Evolutionary conservation across 371 early-diverging fungal genomes (phyloP), one percentile per base, ranked within the genome.

Genomic region (Syncephalastrum racemosum): DNA sequence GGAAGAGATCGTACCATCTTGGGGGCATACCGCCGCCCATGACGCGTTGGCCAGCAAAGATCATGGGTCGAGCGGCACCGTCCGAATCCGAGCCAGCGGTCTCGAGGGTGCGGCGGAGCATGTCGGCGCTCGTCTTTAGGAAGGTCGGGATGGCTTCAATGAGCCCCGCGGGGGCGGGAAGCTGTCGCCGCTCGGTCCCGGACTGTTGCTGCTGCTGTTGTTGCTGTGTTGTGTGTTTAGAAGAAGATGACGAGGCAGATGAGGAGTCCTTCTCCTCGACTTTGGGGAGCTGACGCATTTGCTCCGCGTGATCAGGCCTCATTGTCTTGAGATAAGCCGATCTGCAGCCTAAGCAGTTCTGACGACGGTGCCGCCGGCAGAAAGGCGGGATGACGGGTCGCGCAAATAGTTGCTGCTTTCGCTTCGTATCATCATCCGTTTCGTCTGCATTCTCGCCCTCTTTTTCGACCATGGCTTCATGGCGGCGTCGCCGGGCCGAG

Each of bases 141-240:
- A 84, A 84, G 0, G 81, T 71, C 0, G 85, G 83, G 31, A 84
- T 80, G 16, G 83, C 80, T 45, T 84, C 83, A 10, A 73, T 73
- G n/a, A 84, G 56, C 15, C 85, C 79, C 31, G 66, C 48, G 60
- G 60, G 22, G 54, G 68, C 55, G 50, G 57, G 18, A 56, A 58
- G 18, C 50, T 49, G 13, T 54, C 31, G 52, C 14, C 45, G 41
- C 4, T 23, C 42, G 27, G 13, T 46, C 7, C 44, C 46, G 44
- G 44, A 39, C 52, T 50, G 39, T 39, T 50, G 48, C 46, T 53
- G 57, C 47, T 54, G 48, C 52, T 50, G 39, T 39, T 50, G 48
- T 49, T 53, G 57, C 47, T 54, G 48, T 62, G 62, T 20, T 56
- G 65, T 31, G 58, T 66, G 49, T 14, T 59, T 52, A n/a, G 36